Percentiles rank a stretch among this genome's conserved stretches.
Evolutionary conservation across 75 land plant species (phyloP).

Genomic region (Sequoiadendron giganteum): DNA sequence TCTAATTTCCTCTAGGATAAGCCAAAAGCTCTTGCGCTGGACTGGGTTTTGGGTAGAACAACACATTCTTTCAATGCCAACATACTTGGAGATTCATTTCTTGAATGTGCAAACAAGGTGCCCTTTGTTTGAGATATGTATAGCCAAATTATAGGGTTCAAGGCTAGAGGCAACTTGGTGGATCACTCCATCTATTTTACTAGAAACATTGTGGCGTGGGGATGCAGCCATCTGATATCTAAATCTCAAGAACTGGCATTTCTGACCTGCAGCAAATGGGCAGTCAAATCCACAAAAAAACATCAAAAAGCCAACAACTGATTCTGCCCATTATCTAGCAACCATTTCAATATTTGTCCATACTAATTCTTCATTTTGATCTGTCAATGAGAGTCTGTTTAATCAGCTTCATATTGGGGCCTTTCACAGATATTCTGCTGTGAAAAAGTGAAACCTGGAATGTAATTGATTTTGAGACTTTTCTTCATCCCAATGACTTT

Average conservation of each 20-base stretch:
- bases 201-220: neutral
- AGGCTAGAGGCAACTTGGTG: neutral
- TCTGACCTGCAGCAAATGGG: neutral
- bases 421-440: neutral
- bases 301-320: neutral
- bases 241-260: neutral
- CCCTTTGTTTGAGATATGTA: neutral
- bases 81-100: neutral
- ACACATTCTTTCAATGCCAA: neutral
- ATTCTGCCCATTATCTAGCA: neutral
- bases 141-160: neutral
- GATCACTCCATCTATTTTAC: neutral
- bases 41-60: neutral
- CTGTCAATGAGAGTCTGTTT: neutral
- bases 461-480: neutral
- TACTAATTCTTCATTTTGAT: no score
- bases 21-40: neutral
- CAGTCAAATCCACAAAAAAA: neutral
- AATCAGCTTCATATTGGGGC: neutral
- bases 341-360: neutral
- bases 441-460: neutral
- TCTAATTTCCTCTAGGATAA: neutral
- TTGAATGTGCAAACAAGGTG: neutral
- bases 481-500: neutral
- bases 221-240: neutral